Percentiles rank a stretch among this genome's conserved stretches.
Conservation (phyloP, 208 protist genomes). For the Trypanosoma platydactyli region DNA sequence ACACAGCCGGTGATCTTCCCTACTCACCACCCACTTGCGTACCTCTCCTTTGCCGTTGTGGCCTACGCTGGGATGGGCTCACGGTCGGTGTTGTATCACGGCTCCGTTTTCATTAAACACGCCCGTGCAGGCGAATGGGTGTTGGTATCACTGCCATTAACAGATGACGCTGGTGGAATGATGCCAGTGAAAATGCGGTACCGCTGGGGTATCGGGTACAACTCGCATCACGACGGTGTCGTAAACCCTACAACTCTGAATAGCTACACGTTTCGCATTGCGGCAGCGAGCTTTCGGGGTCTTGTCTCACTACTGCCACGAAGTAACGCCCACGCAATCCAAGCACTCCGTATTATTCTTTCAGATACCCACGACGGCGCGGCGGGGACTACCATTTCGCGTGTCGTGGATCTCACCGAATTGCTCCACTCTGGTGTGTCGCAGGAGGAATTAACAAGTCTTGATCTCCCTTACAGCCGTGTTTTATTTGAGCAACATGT, state of each 20-base stretch:
- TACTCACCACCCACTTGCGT: background rate
- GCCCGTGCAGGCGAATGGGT: background rate
- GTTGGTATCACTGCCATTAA: constrained; percentile 1
- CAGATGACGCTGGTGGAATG: background rate
- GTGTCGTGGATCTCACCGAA: constrained; percentile 12
- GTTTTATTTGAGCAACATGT: constrained; percentile 8
- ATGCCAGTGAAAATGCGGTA: constrained; percentile 9
- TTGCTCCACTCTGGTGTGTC: background rate
- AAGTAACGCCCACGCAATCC: background rate
- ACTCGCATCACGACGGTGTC: background rate
- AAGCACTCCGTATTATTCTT: constrained; percentile 16
- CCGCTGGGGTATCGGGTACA: background rate
- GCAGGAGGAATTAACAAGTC: background rate
- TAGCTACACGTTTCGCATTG: constrained; percentile 12
- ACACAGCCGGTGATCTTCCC: constrained; percentile 6
- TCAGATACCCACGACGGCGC: background rate
- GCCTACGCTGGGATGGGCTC: background rate
- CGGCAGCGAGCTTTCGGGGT: background rate
- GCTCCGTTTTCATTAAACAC: background rate
- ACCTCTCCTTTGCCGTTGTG: constrained; percentile 1
- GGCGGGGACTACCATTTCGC: constrained; percentile 4
- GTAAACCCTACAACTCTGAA: background rate
- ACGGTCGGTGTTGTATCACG: background rate
- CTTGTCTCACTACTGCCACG: background rate
- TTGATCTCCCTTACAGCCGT: constrained; percentile 6